Base-by-base conservation (phyloP, 2,329 filamentous ascomycete genomes). In the Aaosphaeria pasadenensis region DNA sequence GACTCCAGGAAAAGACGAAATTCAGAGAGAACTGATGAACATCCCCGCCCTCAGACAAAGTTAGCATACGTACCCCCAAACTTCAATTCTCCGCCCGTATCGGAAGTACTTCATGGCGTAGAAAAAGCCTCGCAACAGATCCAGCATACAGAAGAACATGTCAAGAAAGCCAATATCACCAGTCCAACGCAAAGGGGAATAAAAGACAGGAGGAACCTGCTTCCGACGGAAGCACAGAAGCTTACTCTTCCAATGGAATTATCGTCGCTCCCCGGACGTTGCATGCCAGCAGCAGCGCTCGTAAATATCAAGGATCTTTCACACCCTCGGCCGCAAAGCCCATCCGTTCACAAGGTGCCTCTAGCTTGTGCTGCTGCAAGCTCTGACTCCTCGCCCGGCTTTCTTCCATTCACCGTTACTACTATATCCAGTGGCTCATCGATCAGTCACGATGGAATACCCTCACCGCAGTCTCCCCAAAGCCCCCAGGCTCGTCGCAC, bases 181-280 rank as follows among this genome's bases (percentile, higher is more conserved):
- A 11, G 9, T 11, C 9, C 33, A 11, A 9, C 9, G 9, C 9
- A 40, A 24, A 28, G 9, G 7, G 54, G 55, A 11, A 45, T 67
- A 9, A 60, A 62, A 47, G 60, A 60, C 24, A 60, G 66, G 33
- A 56, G 66, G 41, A 60, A 63, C 13, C 44, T 66, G 11, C 56
- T 57, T 5, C 49, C 47, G 11, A 35, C 36, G 7, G 47, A 55
- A 5, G 35, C 51, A 7, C 44, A 68, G 31, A 62, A 62, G 39
- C 52, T 69, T 11, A 57, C 54, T 6, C 50, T 68, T 35, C 64
- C 64, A 11, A 43, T 48, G 1, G 45, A 24, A 24, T 24, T 24
- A 24, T 24, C 17, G 17, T 24, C 17, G 17, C 17, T 24, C 17
- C 17, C 17, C 17, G 17, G 17, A 24, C 17, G 17, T 24, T 24